A percentile compares a stretch with the other conserved stretches of the same genome.
Evolutionary conservation across 345 rosid species (phyloP).

Genomic region (Camelina hispida): DNA sequence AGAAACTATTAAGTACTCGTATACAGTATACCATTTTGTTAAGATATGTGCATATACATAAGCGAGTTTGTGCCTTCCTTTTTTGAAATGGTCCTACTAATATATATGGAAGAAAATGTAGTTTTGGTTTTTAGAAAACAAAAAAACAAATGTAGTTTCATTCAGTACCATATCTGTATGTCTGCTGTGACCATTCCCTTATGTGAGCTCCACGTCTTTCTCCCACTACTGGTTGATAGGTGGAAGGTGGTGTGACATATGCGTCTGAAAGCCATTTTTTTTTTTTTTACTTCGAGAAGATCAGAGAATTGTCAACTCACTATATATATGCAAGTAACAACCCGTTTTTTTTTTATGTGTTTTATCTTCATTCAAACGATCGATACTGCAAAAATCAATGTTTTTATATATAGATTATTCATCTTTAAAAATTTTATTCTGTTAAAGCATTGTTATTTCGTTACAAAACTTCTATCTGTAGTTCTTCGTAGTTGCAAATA

Average conservation of each 20-base stretch:
- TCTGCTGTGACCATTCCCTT: neutral
- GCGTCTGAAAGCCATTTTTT: neutral
- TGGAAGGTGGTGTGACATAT: neutral
- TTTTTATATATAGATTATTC: neutral
- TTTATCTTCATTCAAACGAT: neutral
- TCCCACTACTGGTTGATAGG: neutral
- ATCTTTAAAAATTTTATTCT: neutral
- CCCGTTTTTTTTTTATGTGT: neutral
- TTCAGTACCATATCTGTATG: neutral
- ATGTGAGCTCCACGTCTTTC: conserved; percentile 6
- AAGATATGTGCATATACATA: neutral
- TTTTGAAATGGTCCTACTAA: neutral
- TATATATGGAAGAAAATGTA: neutral
- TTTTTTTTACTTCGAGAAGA: neutral
- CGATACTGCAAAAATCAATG: neutral
- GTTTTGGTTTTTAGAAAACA: too few species aligned
- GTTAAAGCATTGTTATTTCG: neutral
- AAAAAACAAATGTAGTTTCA: neutral
- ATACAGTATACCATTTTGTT: neutral
- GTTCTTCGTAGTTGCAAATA: neutral
- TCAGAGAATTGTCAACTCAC: neutral
- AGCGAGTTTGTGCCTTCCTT: neutral
- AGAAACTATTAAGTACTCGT: conserved; percentile 7
- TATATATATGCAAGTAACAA: neutral
- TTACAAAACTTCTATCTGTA: neutral